These are phyloP conservation scores for Fulvia fulva DNA, from an alignment of 2,329 filamentous ascomycete species.

Conservation along the genomic window DNA sequence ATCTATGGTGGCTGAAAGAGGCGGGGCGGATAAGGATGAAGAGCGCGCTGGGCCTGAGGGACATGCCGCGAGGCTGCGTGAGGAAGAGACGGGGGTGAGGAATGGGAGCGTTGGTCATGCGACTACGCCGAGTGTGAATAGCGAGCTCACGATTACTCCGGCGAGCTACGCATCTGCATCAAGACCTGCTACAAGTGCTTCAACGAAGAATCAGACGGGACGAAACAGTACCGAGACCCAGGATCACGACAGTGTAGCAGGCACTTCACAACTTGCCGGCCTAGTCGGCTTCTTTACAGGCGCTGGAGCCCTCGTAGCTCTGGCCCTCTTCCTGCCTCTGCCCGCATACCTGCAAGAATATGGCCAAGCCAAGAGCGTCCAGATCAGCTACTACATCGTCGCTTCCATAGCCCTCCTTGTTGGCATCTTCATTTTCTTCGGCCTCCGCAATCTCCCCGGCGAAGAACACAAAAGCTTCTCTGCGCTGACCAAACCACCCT, in stretches of 20 bases:
- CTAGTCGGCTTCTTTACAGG: conserved; percentile 91
- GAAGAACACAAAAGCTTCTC: conserved; percentile 74
- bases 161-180: conserved; percentile 42
- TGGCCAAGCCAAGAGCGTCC: conserved; percentile 69
- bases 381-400: conserved; percentile 84
- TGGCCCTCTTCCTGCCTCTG: conserved; percentile 78
- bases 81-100: conserved; percentile 26
- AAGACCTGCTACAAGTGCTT: conserved; percentile 6
- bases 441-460: conserved; percentile 63
- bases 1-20: conserved; percentile 50
- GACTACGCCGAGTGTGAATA: conserved; percentile 64
- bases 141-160: conserved; percentile 71
- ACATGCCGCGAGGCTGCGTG: conserved; percentile 20
- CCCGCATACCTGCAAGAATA: conserved; percentile 73
- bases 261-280: conserved; percentile 63
- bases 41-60: conserved; percentile 19
- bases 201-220: conserved; percentile 1
- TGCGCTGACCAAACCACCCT: conserved; percentile 35
- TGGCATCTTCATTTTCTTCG: conserved; percentile 71
- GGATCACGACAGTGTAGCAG: conserved; percentile 10
- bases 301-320: conserved; percentile 80
- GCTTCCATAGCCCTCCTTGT: conserved; percentile 67
- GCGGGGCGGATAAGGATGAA: conserved; percentile 13
- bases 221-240: conserved; percentile 1
- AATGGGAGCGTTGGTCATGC: conserved; percentile 50